Conservation (phyloP, 1,284 basidiomycete species). For the Puccinia brachypodii region DNA sequence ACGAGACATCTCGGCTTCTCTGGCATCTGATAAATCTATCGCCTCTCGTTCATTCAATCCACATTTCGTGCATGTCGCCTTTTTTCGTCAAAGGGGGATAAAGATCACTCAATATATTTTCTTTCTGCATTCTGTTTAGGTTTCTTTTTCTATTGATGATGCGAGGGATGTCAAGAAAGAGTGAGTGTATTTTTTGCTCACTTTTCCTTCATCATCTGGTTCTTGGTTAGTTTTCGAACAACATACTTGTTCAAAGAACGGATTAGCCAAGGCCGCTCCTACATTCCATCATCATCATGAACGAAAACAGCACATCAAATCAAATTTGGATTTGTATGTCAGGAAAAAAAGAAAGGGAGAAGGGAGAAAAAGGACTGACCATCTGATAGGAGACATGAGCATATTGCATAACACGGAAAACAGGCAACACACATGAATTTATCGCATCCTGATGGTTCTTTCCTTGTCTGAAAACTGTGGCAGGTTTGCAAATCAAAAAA, state of each 20-base stretch:
- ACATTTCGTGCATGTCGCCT: slow-evolving; percentile 41
- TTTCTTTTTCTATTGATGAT: no score
- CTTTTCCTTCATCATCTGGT: slow-evolving; percentile 19
- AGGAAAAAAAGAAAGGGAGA: background rate
- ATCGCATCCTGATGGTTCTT: slow-evolving; percentile 23
- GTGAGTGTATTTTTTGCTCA: no score
- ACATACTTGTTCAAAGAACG: slow-evolving; percentile 44
- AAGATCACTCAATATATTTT: no score
- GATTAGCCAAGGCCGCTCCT: slow-evolving; percentile 45
- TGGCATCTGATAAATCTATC: slow-evolving; percentile 25
- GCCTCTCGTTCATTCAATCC: slow-evolving; percentile 42
- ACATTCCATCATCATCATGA: background rate
- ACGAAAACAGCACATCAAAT: background rate
- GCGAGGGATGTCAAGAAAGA: no score
- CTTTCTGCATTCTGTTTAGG: no score
- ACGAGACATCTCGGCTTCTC: slow-evolving; percentile 11
- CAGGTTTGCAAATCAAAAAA: background rate
- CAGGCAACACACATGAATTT: slow-evolving; percentile 26
- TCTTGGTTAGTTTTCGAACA: slow-evolving; percentile 13
- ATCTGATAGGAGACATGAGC: slow-evolving; percentile 40
- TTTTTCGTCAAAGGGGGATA: background rate
- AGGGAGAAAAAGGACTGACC: slow-evolving; percentile 7
- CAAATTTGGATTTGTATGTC: background rate
- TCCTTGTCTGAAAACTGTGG: slow-evolving; percentile 14
- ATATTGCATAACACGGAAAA: slow-evolving; percentile 46